Base-by-base conservation (phyloP, 2,329 filamentous ascomycete species). In the Cladophialophora exuberans region DNA sequence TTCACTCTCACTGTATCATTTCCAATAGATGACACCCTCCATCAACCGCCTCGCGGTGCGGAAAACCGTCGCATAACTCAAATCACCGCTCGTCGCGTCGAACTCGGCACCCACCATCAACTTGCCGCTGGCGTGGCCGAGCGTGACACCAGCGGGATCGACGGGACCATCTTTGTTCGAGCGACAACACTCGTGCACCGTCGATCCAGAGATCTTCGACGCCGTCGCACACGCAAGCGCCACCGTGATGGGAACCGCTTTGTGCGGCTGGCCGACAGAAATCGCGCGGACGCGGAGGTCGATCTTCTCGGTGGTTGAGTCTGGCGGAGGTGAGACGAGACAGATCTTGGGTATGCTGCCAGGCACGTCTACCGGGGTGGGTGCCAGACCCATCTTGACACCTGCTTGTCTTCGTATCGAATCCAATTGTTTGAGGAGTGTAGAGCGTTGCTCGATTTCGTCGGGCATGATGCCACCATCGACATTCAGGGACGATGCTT, bases 261-360 rank as follows among this genome's bases (percentile, higher is more conserved):
- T 78, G 67, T 84, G 81, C 3, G 80, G 79, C 57, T 83, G 79
- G 1, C 78, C 79, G 50, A 82, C 80, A 1, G 79, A 82, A 48
- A 83, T 69, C 15, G 78, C 76, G n/a, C 76, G 70, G n/a, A 74
- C 75, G 2, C 39, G 39, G 11, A 42, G 77, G 65, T 3, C 76
- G 59, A 62, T 78, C 72, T 5, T 55, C 11, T 10, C 31, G 31
- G 7, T 57, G 46, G 3, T 78, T 79, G n/a, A n/a, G n/a, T 1
- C 85, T 75, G 13, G 86, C 70, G 11, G 78, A 80, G 31, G 88
- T 39, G 35, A 83, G 66, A 88, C 87, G 1, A 86, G 85, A 1
- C 88, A 80, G 1, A 82, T 83, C 0, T 79, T 76, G 0, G 79
- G 76, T 5, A 79, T 79, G 1, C 70, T 70, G 4, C 39, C 39